Evolutionary conservation across 768 basidiomycete species (phyloP).

Genomic region (Leccinum broughii): DNA sequence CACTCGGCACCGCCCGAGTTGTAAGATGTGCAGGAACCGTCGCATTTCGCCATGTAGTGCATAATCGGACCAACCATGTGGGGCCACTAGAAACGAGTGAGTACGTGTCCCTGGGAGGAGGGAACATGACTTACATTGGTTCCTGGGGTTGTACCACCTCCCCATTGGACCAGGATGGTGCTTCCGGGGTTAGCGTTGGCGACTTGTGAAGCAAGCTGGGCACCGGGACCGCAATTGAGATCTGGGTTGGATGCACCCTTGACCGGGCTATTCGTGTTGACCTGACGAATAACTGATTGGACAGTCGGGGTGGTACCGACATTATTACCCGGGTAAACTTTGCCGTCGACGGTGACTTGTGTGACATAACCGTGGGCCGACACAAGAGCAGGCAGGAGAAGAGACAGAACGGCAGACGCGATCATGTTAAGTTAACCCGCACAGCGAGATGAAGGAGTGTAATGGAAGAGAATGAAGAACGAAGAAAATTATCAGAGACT

Average conservation of each 20-base stretch:
- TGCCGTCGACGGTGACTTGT: conserved; percentile 31
- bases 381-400: conserved; percentile 27
- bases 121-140: conserved; percentile 23
- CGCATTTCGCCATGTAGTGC: conserved; percentile 70
- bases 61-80: conserved; percentile 67
- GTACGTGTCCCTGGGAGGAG: not conserved
- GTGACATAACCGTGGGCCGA: conserved; percentile 31
- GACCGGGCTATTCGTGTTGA: conserved; percentile 45
- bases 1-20: conserved; percentile 56
- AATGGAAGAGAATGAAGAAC: not conserved
- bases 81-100: conserved; percentile 38
- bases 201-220: conserved; percentile 46
- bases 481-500: not conserved
- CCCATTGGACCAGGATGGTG: conserved; percentile 53
- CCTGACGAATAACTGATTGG: conserved; percentile 42
- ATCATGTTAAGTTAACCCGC: conserved; percentile 25
- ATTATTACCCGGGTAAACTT: conserved; percentile 29
- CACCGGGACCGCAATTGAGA: conserved; percentile 58
- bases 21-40: conserved; percentile 55
- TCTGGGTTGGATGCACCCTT: conserved; percentile 56
- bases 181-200: conserved; percentile 62
- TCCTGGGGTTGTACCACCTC: conserved; percentile 37
- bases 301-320: conserved; percentile 29
- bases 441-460: conserved; percentile 19
- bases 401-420: conserved; percentile 10